A percentile compares a stretch with the other conserved stretches of the same genome.
Evolutionary conservation across 2,329 filamentous ascomycete species (phyloP).

Genomic region (Ceratocystis harringtonii): DNA sequence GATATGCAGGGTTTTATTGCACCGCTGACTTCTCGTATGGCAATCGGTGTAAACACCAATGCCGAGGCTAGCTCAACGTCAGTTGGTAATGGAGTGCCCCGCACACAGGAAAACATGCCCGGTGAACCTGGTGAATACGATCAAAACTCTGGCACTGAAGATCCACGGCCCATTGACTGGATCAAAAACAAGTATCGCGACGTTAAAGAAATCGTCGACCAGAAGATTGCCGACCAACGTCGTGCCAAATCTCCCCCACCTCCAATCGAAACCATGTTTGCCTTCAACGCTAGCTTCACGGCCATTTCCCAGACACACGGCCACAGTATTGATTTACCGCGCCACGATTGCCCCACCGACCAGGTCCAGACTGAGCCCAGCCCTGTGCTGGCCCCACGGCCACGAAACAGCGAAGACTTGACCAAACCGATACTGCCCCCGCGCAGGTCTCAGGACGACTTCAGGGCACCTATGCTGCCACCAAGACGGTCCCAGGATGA

Average conservation of each 20-base stretch:
- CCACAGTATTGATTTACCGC: constrained; percentile 23
- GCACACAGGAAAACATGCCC: constrained; percentile 34
- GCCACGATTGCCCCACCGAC: constrained; percentile 24
- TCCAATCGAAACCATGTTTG: constrained; percentile 11
- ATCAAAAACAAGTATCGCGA: constrained; percentile 46
- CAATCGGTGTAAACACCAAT: constrained; percentile 45
- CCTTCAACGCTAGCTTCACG: constrained; percentile 18
- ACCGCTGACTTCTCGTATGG: constrained; percentile 23
- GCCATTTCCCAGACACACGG: constrained; percentile 23
- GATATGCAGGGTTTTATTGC: constrained; percentile 30
- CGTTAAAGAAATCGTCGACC: constrained; percentile 41
- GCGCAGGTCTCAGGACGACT: background rate
- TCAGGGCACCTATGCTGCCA: constrained; percentile 4
- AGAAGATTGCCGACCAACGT: constrained; percentile 37
- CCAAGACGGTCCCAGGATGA: constrained; percentile 10
- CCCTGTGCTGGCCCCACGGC: background rate
- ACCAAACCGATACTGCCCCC: constrained; percentile 4
- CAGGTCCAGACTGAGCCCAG: constrained; percentile 5
- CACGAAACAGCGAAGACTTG: constrained; percentile 5
- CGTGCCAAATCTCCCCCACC: constrained; percentile 41
- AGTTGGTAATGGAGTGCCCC: constrained; percentile 44
- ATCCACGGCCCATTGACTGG: constrained; percentile 40
- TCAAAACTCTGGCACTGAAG: constrained; percentile 4
- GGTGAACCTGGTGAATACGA: constrained; percentile 34
- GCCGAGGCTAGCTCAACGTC: constrained; percentile 54